A percentile compares a stretch with the other conserved stretches of the same genome.
These are phyloP conservation scores for Solanum paucissectum DNA, from an alignment of 257 asterid genomes.

Conservation along the genomic window DNA sequence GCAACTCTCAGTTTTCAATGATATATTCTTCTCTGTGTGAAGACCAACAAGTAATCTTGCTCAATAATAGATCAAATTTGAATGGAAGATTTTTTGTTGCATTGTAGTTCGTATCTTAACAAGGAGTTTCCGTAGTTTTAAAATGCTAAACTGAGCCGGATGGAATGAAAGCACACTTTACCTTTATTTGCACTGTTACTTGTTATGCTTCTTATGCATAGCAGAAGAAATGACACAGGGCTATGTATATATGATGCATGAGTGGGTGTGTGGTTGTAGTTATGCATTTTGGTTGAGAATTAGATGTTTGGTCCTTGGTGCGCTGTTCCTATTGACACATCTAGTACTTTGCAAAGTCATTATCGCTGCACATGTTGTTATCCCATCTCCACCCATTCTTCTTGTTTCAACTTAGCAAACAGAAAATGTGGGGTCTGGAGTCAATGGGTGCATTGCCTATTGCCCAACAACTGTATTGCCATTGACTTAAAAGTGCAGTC, in stretches of 20 bases:
- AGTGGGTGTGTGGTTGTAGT: background rate
- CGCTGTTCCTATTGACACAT: background rate
- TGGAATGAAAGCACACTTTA: background rate
- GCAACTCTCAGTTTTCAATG: background rate
- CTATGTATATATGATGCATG: background rate
- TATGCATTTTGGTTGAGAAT: background rate
- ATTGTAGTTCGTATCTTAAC: background rate
- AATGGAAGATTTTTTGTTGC: background rate
- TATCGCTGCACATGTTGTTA: background rate
- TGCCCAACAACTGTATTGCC: background rate
- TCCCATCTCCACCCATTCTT: background rate
- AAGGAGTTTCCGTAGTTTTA: background rate
- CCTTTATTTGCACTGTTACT: background rate
- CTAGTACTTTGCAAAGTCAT: background rate
- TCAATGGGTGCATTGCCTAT: background rate
- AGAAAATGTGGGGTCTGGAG: background rate
- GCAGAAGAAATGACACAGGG: background rate
- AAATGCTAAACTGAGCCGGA: background rate
- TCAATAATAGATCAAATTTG: background rate
- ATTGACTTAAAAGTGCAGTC: background rate
- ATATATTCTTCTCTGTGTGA: background rate
- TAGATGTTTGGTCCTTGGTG: background rate
- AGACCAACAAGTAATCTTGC: background rate
- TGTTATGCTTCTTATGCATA: background rate
- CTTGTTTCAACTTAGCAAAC: background rate